Evolutionary conservation across 2,329 filamentous ascomycete species (phyloP).

Genomic region (Xylariaceae sp.): DNA sequence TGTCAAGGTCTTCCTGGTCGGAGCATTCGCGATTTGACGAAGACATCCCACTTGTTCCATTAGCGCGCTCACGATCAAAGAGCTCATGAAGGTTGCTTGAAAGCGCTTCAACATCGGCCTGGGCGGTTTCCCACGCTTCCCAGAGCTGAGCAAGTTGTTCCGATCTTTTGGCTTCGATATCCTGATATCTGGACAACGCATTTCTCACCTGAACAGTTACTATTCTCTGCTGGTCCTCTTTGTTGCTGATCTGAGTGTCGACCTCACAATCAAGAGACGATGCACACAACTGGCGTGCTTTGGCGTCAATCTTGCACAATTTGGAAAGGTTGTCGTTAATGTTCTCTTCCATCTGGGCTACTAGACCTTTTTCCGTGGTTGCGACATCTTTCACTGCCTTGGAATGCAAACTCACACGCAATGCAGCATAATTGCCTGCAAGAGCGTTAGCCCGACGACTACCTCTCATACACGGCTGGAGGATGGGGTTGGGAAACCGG

Average conservation of each 20-base stretch:
- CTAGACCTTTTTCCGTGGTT: conserved; percentile 16
- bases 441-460: conserved; percentile 3
- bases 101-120: conserved; percentile 24
- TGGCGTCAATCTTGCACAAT: conserved; percentile 12
- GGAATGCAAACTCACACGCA: conserved; percentile 27
- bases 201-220: conserved; percentile 10
- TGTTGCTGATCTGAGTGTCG: conserved; percentile 19
- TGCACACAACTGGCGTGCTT: conserved; percentile 14
- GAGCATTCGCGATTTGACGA: conserved; percentile 16
- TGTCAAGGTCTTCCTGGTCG: conserved; percentile 20
- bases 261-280: conserved; percentile 21
- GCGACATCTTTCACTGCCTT: conserved; percentile 20
- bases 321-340: conserved; percentile 20
- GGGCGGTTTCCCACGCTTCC: conserved; percentile 23
- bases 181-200: conserved; percentile 17
- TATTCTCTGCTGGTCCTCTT: conserved; percentile 16
- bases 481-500: background rate
- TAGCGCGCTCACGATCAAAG: conserved; percentile 4
- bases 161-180: conserved; percentile 11
- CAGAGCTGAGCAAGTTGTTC: conserved; percentile 24
- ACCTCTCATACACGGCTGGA: background rate
- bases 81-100: conserved; percentile 5
- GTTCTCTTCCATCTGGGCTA: conserved; percentile 9
- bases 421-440: conserved; percentile 23
- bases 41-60: conserved; percentile 20